Base-by-base conservation (phyloP, 768 basidiomycete species). In the Antrodiella citrinella region DNA sequence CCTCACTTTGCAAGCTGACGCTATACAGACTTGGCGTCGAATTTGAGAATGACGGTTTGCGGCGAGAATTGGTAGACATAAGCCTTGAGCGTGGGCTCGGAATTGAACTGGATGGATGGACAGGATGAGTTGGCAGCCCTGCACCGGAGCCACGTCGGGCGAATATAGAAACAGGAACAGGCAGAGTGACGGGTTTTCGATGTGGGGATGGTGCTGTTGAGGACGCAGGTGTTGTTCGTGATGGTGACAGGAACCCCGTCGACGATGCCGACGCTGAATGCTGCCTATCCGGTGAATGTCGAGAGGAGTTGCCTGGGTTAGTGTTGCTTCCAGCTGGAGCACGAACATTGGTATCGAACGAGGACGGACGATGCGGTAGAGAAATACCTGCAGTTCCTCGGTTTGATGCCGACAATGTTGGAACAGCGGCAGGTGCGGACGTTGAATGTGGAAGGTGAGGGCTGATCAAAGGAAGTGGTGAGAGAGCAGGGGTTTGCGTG, bases 401-500 rank as follows among this genome's bases (percentile, higher is more conserved):
- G 62, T 21, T 55, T 60, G 58, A 56, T 57, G 10, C 55, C 38
- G 38, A 62, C 41, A 18, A 41, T 41, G 60, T 58, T 12, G 69
- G 59, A 4, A 77, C 60, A 5, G 66, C 64, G 25, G 73, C 62
- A 13, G 78, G 74, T 1, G 73, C 69, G 2, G 75, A 72, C n/a
- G 59, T 46, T 0, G 73, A 71, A 41, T 72, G 72, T 2, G 61
- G 50, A 18, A 74, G 58, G 2, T 45, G 45, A 2, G 58, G 62
- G 23, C 51, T 62, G 3, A 48, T 42, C 13, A 56, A 26, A 2
- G 60, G 60, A 1, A 56, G 62, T 21, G 59, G 62, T 13, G 54
- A 56, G 49, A 59, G 52, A 13, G 61, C 50, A 2, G 54, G 51
- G 41, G 48, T 51, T 50, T 69, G 50, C 54, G 63, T 42, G 39